Base-by-base conservation (phyloP, 768 basidiomycete genomes). In the Auricularia auricula-judae region DNA sequence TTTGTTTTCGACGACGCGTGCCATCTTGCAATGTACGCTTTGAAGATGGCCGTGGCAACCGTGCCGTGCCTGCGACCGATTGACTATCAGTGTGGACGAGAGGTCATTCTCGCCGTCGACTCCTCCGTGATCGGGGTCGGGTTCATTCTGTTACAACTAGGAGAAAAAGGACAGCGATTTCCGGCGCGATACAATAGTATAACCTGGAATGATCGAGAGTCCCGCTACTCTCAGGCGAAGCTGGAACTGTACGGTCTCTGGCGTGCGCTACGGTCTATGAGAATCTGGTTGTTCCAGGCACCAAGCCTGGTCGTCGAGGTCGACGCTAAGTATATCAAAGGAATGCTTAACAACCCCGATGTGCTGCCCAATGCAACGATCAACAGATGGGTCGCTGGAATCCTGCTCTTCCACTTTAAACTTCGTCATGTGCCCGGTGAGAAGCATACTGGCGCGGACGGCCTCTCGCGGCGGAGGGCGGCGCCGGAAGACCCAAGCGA, bases 21-120 rank as follows among this genome's bases (percentile, higher is more conserved):
- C 11, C 72, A 78, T 56, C 8, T 65, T 3, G 65, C 76, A 0
- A 67, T 74, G 53, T 65, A 75, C 0, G 39, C 67, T 0, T 64
- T 79, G 1, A 78, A 79, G 59, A n/a, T 65, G 1, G 8, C 64
- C 0, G 68, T 77, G 3, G 59, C 68, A 0, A 66, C 63, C 0
- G 64, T 72, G 1, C 74, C 76, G 33, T 72, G 71, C 0, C 63
- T 80, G 2, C 61, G 66, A 4, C 71, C 75, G 0, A 69, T 81
- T 11, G 70, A 79, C 63, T 78, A 79, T 63, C 5, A 35, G 2
- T 74, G 68, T 0, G 36, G 44, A 12, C 29, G 47, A 0, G 16
- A 29, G 1, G 68, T 72, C 16, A 70, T 69, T 11, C 62, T 74
- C 3, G 70, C 71, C 0, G 68, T 72, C 35, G 68, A 74, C 65